A percentile compares a stretch with the other conserved stretches of the same genome.
Conservation (phyloP, 2,329 filamentous ascomycete genomes). For the Paraphoma chrysanthemicola region DNA sequence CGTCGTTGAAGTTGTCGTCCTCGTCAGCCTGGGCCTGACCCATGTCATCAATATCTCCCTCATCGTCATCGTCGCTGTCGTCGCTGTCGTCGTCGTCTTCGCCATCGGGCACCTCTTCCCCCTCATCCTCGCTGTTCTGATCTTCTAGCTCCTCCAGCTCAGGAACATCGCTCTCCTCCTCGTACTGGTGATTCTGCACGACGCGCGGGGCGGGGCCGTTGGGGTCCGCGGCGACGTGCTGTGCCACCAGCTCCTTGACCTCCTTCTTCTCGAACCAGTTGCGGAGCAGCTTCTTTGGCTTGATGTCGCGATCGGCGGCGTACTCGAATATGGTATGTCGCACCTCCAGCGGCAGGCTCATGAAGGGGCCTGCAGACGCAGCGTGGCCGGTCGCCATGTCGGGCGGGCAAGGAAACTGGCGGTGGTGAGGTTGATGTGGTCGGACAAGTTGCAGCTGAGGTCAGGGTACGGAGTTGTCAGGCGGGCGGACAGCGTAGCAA, state of each 20-base stretch:
- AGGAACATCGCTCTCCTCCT: constrained; percentile 11
- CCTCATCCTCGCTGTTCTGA: constrained; percentile 14
- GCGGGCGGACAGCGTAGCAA: not conserved
- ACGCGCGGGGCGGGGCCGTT: constrained; percentile 9
- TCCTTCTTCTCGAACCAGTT: constrained; percentile 47
- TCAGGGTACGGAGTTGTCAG: not conserved
- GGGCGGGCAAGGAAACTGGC: constrained; percentile 8
- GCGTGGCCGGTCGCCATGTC: not conserved
- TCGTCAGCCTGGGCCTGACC: not conserved
- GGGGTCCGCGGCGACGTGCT: constrained; percentile 15
- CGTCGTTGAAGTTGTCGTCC: not conserved
- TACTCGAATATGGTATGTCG: constrained; percentile 38
- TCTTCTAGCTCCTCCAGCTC: constrained; percentile 5
- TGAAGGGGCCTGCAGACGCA: constrained; percentile 13
- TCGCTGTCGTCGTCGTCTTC: constrained; percentile 16
- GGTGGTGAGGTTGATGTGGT: constrained; percentile 2
- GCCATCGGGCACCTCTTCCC: constrained; percentile 12
- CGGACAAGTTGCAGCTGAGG: not conserved
- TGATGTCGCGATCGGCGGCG: constrained; percentile 17
- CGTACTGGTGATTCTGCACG: constrained; percentile 12
- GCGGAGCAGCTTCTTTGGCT: constrained; percentile 35
- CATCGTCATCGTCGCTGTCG: constrained; percentile 9
- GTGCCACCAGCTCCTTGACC: constrained; percentile 21
- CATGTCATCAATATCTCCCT: not conserved
- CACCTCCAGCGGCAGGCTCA: constrained; percentile 40